These are phyloP conservation scores for Closterium sp. DNA, from an alignment of 139 green algal genomes.

Conservation along the genomic window DNA sequence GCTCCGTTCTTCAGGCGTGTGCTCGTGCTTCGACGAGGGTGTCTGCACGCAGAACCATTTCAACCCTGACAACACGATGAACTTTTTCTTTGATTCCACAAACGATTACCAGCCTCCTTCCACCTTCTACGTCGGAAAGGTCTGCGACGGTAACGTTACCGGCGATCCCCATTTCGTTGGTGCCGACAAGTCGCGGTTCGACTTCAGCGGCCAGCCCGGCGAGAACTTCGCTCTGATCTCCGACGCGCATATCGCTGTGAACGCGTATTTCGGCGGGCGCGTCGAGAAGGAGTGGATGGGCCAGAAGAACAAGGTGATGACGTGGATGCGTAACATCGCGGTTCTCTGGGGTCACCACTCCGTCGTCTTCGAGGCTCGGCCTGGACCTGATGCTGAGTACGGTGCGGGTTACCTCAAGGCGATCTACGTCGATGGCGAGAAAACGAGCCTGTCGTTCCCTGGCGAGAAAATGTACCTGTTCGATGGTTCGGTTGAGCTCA, in stretches of 20 bases:
- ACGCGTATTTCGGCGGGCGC: constrained; percentile 8
- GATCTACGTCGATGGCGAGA: constrained; percentile 12
- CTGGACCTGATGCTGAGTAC: constrained; percentile 1
- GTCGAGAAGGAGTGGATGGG: neutral
- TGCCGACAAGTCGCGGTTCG: constrained; percentile 2
- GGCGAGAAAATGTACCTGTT: neutral
- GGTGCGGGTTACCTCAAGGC: constrained; percentile 4
- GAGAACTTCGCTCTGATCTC: neutral
- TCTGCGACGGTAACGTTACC: neutral
- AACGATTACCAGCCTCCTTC: neutral
- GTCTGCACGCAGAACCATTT: neutral
- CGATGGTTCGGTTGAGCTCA: neutral
- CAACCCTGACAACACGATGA: neutral
- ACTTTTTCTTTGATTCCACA: neutral
- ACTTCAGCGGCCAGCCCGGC: neutral
- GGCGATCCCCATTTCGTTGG: constrained; percentile 6
- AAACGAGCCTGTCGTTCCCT: neutral
- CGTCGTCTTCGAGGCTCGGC: neutral
- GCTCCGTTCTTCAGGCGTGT: neutral
- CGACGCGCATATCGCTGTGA: neutral
- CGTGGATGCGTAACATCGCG: constrained; percentile 2
- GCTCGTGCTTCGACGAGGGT: neutral
- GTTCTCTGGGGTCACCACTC: constrained; percentile 15
- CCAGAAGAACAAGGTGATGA: neutral
- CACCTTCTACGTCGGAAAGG: neutral